These are phyloP conservation scores for Catunica adiposa DNA, from an alignment of 2,329 filamentous ascomycete species.

Conservation along the genomic window DNA sequence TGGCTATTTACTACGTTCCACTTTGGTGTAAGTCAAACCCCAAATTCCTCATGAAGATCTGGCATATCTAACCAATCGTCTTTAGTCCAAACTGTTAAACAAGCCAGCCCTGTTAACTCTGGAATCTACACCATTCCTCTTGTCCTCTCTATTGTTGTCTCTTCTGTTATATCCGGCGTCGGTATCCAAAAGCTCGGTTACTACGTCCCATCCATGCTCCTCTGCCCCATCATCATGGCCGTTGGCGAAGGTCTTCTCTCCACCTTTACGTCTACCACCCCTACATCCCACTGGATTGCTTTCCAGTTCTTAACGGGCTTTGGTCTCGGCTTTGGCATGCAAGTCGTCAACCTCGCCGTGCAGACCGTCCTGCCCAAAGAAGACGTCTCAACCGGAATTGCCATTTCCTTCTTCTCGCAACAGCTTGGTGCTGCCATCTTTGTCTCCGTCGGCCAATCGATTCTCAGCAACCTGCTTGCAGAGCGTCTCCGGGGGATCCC, in stretches of 20 bases:
- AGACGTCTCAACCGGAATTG: slow-evolving; percentile 38
- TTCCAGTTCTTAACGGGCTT: slow-evolving; percentile 43
- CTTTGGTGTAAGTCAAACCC: slow-evolving; percentile 33
- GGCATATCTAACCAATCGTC: slow-evolving; percentile 1
- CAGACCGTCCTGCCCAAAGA: slow-evolving; percentile 35
- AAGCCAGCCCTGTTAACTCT: slow-evolving; percentile 34
- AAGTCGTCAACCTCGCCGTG: slow-evolving; percentile 38
- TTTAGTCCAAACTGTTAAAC: slow-evolving; percentile 38
- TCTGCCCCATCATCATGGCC: slow-evolving; percentile 32
- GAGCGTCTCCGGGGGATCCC: slow-evolving; percentile 25
- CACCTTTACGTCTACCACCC: slow-evolving; percentile 33
- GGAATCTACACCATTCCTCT: slow-evolving; percentile 42
- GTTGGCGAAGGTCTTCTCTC: slow-evolving; percentile 40
- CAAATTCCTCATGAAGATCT: background rate
- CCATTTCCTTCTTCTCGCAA: slow-evolving; percentile 41
- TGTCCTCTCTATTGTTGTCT: slow-evolving; percentile 37
- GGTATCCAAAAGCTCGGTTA: slow-evolving; percentile 39
- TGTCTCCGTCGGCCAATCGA: slow-evolving; percentile 38
- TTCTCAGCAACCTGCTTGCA: slow-evolving; percentile 32
- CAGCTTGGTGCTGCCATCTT: slow-evolving; percentile 43
- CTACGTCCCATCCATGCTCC: slow-evolving; percentile 41
- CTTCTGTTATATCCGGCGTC: slow-evolving; percentile 31
- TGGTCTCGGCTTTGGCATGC: slow-evolving; percentile 42
- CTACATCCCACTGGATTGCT: slow-evolving; percentile 38
- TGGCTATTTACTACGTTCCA: slow-evolving; percentile 37